phyloP scores from a whole-genome alignment of 2,329 filamentous ascomycete genomes.

The Fulvia fulva region DNA sequence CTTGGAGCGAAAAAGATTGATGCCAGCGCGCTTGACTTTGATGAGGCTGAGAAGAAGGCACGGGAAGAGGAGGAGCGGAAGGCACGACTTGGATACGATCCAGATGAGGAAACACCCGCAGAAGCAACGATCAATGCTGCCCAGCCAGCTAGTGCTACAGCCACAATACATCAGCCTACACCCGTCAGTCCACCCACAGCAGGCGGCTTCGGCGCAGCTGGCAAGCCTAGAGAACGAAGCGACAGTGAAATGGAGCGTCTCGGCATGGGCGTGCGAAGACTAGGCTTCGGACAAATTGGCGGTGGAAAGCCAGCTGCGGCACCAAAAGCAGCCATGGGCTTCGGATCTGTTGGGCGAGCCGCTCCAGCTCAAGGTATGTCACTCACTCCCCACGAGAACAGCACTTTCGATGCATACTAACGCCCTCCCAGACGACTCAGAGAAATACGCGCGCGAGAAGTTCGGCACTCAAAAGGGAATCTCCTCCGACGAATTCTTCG shows the following conservation, averaged over 20 bases:
- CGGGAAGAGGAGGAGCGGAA: conserved; percentile 97
- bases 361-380: conserved; percentile 61
- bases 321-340: conserved; percentile 65
- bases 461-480: conserved; percentile 94
- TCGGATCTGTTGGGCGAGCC: conserved; percentile 67
- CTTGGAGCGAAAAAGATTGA: conserved; percentile 68
- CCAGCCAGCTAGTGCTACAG: conserved; percentile 37
- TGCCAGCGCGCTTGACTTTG: conserved; percentile 78
- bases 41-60: conserved; percentile 93
- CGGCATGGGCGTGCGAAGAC: conserved; percentile 79
- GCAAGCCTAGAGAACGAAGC: conserved; percentile 48
- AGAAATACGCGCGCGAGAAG: conserved; percentile 79
- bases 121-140: conserved; percentile 44
- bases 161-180: conserved; percentile 68
- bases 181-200: conserved; percentile 64
- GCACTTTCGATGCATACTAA: neutral
- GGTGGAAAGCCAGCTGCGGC: conserved; percentile 46
- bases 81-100: conserved; percentile 91
- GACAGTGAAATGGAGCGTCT: conserved; percentile 81
- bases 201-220: conserved; percentile 59
- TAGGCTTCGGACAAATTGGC: conserved; percentile 85
- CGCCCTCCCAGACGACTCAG: conserved; percentile 58
- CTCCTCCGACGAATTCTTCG: conserved; percentile 97
- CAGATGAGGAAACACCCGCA: conserved; percentile 67
- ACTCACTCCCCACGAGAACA: neutral